Percentiles rank a stretch among this genome's conserved stretches.
These are phyloP conservation scores for Pseudocercospora vitis DNA, from an alignment of 2,329 filamentous ascomycete genomes.

Conservation along the genomic window DNA sequence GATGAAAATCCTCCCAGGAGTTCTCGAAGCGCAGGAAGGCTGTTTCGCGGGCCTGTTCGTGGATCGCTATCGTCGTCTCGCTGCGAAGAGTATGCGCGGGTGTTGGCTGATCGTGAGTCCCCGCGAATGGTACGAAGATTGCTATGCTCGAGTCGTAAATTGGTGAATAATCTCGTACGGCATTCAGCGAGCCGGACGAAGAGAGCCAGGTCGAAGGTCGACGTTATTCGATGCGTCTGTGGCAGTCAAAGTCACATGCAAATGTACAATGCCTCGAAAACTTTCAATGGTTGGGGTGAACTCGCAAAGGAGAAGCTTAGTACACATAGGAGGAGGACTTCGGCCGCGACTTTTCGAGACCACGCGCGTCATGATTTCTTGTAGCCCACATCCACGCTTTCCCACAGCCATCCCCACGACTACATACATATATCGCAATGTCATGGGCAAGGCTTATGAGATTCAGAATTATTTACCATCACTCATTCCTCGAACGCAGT, in stretches of 20 bases:
- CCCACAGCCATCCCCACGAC: too few species aligned
- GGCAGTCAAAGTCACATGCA: too few species aligned
- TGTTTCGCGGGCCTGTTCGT: too few species aligned
- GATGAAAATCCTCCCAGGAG: conserved; percentile 13
- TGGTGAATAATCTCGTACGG: conserved; percentile 26
- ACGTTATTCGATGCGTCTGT: neutral
- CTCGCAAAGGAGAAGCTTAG: neutral
- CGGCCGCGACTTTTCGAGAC: neutral
- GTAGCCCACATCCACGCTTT: too few species aligned
- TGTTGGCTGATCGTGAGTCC: neutral
- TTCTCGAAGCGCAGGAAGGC: too few species aligned
- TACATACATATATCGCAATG: too few species aligned
- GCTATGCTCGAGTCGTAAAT: conserved; percentile 15
- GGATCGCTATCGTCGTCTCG: neutral
- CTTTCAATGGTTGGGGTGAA: neutral
- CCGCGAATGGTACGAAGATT: neutral
- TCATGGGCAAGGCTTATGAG: too few species aligned
- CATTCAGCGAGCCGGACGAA: conserved; percentile 12
- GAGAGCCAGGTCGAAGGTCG: conserved; percentile 23
- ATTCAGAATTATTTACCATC: too few species aligned
- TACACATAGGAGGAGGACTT: too few species aligned
- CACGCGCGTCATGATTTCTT: neutral
- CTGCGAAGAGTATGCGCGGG: conserved; percentile 5
- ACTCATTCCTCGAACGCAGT: conserved; percentile 33
- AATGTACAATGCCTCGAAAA: neutral